Base-by-base conservation (phyloP, 305 asterid genomes). In the Galium porrigens region DNA sequence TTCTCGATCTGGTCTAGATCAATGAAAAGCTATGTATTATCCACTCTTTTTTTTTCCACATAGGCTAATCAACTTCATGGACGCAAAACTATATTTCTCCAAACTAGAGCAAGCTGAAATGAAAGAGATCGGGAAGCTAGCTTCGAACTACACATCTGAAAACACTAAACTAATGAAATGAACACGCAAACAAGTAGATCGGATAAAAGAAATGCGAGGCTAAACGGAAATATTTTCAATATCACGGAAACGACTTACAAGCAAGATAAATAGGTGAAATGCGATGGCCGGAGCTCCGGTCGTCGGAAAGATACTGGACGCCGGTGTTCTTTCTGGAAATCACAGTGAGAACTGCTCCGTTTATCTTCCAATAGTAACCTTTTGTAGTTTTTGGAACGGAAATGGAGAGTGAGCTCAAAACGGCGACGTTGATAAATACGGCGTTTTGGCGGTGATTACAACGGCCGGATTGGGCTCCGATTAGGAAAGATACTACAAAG, bases 191-290 rank as follows among this genome's bases (percentile, higher is more conserved):
- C 37, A 60, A 69, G 44, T 68, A 65, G 70, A 74, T 71, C 62
- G 70, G 74, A 65, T 57, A 64, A 42, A 6, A 3, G 37, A 68
- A 14, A 39, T 25, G 51, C 51, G 41, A 52, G 10, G 58, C 3
- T 57, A n/a, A 33, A 34, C 34, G 4, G 7, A 14, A 7, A 3
- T 12, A 36, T 9, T 58, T 11, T 7, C 4, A 9, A 2, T 5
- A 2, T 33, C 15, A 33, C n/a, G 14, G 48, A 7, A 17, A 7
- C 15, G 66, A 36, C 75, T 70, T 61, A 70, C 71, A 22, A 20
- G 61, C 67, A 54, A 65, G 65, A 63, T 57, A 53, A 34, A 42
- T 46, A 71, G 58, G 71, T 68, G 33, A 71, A 70, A 63, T 63
- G 48, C 55, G 39, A 15, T 4, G 56, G 10, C 48, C 30, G 64